Evolutionary conservation across 495 filamentous ascomycete species (phyloP), one percentile per base, ranked within the genome.

Genomic region (Aspergillus hancockii): DNA sequence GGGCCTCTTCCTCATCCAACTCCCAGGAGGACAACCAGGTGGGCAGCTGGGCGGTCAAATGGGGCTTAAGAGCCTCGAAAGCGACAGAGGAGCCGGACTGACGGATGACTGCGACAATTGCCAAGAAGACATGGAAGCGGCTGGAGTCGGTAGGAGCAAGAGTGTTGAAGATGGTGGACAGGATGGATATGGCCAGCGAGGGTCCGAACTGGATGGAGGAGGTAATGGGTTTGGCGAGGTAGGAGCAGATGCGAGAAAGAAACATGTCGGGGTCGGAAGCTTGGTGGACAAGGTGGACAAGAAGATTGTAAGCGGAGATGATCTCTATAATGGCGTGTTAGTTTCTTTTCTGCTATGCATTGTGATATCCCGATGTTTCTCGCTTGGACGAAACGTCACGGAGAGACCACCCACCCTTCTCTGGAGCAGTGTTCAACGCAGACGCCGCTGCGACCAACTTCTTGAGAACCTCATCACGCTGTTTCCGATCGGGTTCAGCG

Each of bases 141-240:
- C 88, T 82, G 10, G 89, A 88, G 70, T 91, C 89, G 59, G 82
- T 77, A 45, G 84, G 69, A 46, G 85, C 80, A 54, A 98, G 85
- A 52, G 95, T 90, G 79, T 99, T 99, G 89, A 97, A 99, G 74
- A 99, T 83, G 57, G 92, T 96, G 68, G 90, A 92, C 61, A 99
- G 85, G 56, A 92, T 88, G 59, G 88, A 89, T 63, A 97, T 88
- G 54, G 91, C 87, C 57, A 99, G 82, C 41, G 89, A 87, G 55
- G 89, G 81, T 58, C 93, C 92, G 71, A 96, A 91, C 65, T 83
- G 76, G 34, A 92, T 88, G 8, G 93, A 95, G 49, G 90, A 91
- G 32, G 87, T 83, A 68, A 97, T 87, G 58, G 94, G 94, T 68
- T 86, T 87, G 57, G 86, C 87, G 65, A 98, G 90, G 75, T 93